Conservation (phyloP, 2,329 filamentous ascomycete species). For the Hypoxylon sp. region DNA sequence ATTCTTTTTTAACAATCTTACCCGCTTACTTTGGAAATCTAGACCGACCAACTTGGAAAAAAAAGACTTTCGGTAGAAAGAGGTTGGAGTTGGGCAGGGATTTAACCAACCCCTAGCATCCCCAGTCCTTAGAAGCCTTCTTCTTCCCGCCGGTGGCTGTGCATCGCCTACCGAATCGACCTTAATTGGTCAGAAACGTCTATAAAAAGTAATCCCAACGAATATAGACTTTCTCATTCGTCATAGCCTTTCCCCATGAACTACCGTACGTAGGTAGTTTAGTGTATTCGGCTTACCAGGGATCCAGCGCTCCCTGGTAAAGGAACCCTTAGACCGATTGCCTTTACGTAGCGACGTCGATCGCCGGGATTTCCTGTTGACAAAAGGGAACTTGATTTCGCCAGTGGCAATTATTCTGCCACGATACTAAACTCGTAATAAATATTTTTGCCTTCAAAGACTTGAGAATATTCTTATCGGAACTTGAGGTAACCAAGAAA, state of each 20-base stretch:
- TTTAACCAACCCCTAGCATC: slow-evolving; percentile 18
- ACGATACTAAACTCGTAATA: slow-evolving; percentile 17
- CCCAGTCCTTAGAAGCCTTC: slow-evolving; percentile 26
- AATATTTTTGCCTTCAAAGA: slow-evolving; percentile 25
- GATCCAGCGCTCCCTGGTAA: slow-evolving; percentile 22
- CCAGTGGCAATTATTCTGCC: slow-evolving; percentile 48
- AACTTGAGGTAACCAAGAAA: slow-evolving; percentile 28
- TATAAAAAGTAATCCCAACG: slow-evolving; percentile 50
- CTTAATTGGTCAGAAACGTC: slow-evolving; percentile 45
- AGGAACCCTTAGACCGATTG: slow-evolving; percentile 31
- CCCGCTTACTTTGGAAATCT: slow-evolving; percentile 27
- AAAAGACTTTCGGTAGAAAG: slow-evolving; percentile 28
- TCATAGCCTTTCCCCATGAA: slow-evolving; percentile 34
- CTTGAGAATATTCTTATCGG: slow-evolving; percentile 5
- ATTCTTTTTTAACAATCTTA: slow-evolving; percentile 29
- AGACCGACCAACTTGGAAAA: slow-evolving; percentile 13
- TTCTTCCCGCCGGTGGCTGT: slow-evolving; percentile 45
- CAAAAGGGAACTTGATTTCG: slow-evolving; percentile 38
- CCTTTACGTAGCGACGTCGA: slow-evolving; percentile 32
- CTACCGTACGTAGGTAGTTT: background rate
- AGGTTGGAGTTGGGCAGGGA: slow-evolving; percentile 19
- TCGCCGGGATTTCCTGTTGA: slow-evolving; percentile 31
- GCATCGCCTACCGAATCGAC: slow-evolving; percentile 40
- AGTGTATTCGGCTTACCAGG: slow-evolving; percentile 18
- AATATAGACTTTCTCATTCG: slow-evolving; percentile 47